These are phyloP conservation scores for Clitoria ternatea DNA, from an alignment of 306 rosid genomes.

Conservation along the genomic window DNA sequence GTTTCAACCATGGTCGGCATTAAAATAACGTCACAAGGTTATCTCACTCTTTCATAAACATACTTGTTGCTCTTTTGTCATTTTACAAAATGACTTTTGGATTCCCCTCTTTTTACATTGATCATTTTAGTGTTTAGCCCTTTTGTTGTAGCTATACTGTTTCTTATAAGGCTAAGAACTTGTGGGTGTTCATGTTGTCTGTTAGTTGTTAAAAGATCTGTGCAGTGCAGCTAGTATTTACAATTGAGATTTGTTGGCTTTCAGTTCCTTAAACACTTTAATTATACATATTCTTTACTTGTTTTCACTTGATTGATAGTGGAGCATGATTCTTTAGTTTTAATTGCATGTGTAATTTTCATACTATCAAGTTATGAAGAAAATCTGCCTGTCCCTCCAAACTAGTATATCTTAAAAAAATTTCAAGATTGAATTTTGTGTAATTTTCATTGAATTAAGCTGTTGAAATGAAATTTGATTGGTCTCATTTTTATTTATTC, in stretches of 20 bases:
- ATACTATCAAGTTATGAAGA: not conserved
- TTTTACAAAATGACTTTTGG: constrained; percentile 16
- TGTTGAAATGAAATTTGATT: constrained; percentile 1
- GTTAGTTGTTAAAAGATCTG: not conserved
- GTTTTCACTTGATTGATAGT: constrained; percentile 8
- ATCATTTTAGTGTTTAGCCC: not conserved
- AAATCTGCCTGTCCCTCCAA: not conserved
- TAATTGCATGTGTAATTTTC: not conserved
- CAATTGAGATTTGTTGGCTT: not conserved
- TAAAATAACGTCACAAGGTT: too few species aligned
- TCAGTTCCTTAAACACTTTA: not conserved
- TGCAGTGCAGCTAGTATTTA: not conserved
- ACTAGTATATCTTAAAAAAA: too few species aligned
- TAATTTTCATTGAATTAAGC: not conserved
- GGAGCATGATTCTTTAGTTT: constrained; percentile 4
- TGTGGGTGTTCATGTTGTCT: not conserved
- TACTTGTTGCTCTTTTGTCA: constrained; percentile 4
- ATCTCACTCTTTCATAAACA: too few species aligned
- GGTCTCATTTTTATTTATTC: not conserved
- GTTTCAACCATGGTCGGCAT: too few species aligned
- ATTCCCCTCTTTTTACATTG: not conserved
- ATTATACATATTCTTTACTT: not conserved
- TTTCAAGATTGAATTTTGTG: constrained; percentile 1
- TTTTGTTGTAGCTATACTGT: not conserved
- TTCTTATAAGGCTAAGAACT: not conserved